Conservation (phyloP, 2,329 filamentous ascomycete genomes). For the Colletotrichum sp. region DNA sequence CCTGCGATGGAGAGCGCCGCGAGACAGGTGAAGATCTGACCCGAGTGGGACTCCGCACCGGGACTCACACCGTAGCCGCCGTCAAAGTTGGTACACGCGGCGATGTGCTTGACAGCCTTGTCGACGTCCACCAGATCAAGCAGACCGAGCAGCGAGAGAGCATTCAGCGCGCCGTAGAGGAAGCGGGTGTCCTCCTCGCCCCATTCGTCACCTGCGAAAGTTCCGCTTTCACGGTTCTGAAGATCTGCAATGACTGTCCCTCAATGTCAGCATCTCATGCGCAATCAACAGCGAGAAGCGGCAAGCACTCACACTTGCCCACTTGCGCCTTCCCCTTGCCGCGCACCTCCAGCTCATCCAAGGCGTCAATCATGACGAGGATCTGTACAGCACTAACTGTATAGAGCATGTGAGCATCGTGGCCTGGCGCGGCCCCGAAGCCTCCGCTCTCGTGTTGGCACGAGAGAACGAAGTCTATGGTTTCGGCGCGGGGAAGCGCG, state of each 20-base stretch:
- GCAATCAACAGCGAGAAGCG: neutral
- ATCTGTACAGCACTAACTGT: conserved; percentile 96
- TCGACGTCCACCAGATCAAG: conserved; percentile 77
- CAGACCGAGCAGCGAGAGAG: conserved; percentile 81
- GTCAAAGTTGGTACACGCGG: conserved; percentile 89
- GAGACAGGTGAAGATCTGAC: conserved; percentile 94
- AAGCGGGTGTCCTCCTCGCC: conserved; percentile 96
- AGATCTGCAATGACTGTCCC: conserved; percentile 75
- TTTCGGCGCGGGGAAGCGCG: conserved; percentile 78
- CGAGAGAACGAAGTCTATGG: conserved; percentile 93
- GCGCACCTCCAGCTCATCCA: conserved; percentile 79
- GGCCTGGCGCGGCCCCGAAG: conserved; percentile 91
- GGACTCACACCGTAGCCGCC: conserved; percentile 91
- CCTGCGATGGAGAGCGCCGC: conserved; percentile 85
- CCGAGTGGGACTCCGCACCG: conserved; percentile 91
- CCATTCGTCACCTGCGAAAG: conserved; percentile 94
- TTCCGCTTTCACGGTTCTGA: conserved; percentile 82
- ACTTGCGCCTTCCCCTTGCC: conserved; percentile 75
- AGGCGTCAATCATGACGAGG: conserved; percentile 82
- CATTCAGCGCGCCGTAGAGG: conserved; percentile 88
- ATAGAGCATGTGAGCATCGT: conserved; percentile 96
- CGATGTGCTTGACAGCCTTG: conserved; percentile 80
- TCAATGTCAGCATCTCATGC: neutral
- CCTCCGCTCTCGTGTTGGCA: conserved; percentile 89
- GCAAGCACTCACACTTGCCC: conserved; percentile 71